Percentiles rank a stretch among this genome's conserved stretches.
These are phyloP conservation scores for Pythium rishiriense DNA, from an alignment of 352 stramenopile species.

Conservation along the genomic window DNA sequence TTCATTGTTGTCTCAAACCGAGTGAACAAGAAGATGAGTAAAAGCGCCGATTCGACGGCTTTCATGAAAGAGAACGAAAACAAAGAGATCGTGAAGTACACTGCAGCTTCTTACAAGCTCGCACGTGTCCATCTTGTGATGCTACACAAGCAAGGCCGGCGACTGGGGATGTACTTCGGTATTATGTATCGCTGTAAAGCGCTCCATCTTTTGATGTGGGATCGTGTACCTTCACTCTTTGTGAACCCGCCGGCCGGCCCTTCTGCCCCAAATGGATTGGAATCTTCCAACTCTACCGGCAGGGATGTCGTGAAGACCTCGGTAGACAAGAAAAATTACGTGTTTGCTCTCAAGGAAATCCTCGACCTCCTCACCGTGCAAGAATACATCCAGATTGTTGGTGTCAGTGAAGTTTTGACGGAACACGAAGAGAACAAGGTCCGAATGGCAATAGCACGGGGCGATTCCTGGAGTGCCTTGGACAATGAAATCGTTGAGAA, in stretches of 20 bases:
- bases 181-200: slow-evolving; percentile 66
- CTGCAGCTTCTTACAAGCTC: slow-evolving; percentile 60
- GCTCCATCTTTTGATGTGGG: slow-evolving; percentile 70
- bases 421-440: slow-evolving; percentile 66
- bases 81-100: slow-evolving; percentile 70
- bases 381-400: slow-evolving; percentile 77
- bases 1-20: slow-evolving; percentile 67
- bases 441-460: slow-evolving; percentile 38
- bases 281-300: background rate
- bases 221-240: slow-evolving; percentile 36
- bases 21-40: slow-evolving; percentile 20
- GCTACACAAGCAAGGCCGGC: slow-evolving; percentile 69
- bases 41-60: slow-evolving; percentile 12
- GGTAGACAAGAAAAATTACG: slow-evolving; percentile 19
- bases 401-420: slow-evolving; percentile 59
- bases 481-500: slow-evolving; percentile 45
- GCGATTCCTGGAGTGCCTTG: slow-evolving; percentile 52
- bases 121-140: slow-evolving; percentile 56
- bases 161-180: slow-evolving; percentile 72
- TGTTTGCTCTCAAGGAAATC: slow-evolving; percentile 73
- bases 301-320: background rate
- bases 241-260: too few relatives aligned
- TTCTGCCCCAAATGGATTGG: background rate
- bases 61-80: slow-evolving; percentile 30
- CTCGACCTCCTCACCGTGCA: slow-evolving; percentile 61